These are phyloP conservation scores for Grosmannia clavigera DNA, from an alignment of 2,329 filamentous ascomycete species.

Conservation along the genomic window DNA sequence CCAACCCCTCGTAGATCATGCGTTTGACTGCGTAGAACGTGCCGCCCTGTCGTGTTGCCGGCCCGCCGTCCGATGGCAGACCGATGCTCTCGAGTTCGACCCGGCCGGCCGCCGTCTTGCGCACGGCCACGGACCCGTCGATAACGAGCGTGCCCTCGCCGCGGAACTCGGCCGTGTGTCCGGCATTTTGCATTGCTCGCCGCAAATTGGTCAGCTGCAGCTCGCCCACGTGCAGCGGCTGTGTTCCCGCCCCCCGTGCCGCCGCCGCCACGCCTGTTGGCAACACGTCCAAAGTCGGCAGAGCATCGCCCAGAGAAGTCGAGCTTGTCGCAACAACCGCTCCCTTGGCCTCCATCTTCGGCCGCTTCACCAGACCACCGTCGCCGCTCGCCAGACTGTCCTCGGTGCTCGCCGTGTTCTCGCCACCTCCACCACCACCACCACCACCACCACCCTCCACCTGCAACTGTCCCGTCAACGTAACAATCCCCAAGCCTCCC, in stretches of 20 bases:
- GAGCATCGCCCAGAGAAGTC: constrained; percentile 9
- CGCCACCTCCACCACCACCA: no score
- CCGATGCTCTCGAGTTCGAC: constrained; percentile 79
- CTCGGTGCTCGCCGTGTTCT: no score
- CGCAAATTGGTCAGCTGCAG: constrained; percentile 78
- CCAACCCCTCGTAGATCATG: constrained; percentile 88
- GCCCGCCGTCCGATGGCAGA: constrained; percentile 29
- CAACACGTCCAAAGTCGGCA: constrained; percentile 42
- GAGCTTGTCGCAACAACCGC: not conserved
- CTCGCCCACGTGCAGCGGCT: constrained; percentile 90
- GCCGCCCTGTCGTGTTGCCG: constrained; percentile 32
- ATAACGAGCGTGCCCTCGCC: constrained; percentile 87
- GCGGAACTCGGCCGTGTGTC: constrained; percentile 82
- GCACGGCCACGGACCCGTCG: constrained; percentile 75
- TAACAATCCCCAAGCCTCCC: constrained; percentile 77
- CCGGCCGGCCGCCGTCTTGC: constrained; percentile 74
- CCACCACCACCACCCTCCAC: constrained; percentile 15
- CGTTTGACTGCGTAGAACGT: constrained; percentile 80
- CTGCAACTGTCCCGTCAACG: constrained; percentile 64
- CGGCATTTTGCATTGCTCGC: constrained; percentile 66
- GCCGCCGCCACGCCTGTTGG: constrained; percentile 50
- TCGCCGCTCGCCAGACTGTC: constrained; percentile 20
- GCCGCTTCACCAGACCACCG: not conserved
- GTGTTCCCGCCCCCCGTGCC: constrained; percentile 57
- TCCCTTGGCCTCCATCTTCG: not conserved